Evolutionary conservation across 306 rosid species (phyloP).

Genomic region (Rosa persica): DNA sequence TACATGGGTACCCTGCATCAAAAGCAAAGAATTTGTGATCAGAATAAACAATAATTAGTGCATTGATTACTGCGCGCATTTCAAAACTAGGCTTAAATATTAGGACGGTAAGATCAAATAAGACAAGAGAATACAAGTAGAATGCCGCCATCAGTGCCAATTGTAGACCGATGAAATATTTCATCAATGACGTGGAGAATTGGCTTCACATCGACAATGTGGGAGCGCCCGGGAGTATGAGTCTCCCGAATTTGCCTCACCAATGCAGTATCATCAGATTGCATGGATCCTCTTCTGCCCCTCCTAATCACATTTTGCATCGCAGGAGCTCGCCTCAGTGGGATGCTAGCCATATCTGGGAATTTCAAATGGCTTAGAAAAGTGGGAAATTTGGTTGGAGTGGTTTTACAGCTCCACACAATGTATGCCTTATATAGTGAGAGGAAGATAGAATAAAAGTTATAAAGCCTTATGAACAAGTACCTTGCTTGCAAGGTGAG

Average conservation of each 20-base stretch:
- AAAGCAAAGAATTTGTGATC: constrained; percentile 4
- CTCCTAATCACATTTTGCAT: constrained; percentile 26
- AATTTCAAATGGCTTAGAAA: constrained; percentile 3
- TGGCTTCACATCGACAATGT: constrained; percentile 61
- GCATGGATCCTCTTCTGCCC: constrained; percentile 45
- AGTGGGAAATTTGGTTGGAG: constrained; percentile 8
- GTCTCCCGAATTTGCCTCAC: constrained; percentile 69
- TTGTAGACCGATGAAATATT: constrained; percentile 44
- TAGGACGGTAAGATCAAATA: not conserved
- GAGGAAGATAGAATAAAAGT: constrained; percentile 56
- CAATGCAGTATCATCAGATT: constrained; percentile 69
- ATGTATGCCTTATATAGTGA: constrained; percentile 38
- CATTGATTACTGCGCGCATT: not conserved
- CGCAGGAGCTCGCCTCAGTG: constrained; percentile 16
- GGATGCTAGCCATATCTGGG: constrained; percentile 39
- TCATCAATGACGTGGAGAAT: constrained; percentile 54
- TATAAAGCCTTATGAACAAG: constrained; percentile 38
- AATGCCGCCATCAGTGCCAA: constrained; percentile 40
- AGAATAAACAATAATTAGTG: constrained; percentile 6
- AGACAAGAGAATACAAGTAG: constrained; percentile 30
- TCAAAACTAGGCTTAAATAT: not conserved
- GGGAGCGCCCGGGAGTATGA: constrained; percentile 55
- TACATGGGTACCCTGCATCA: constrained; percentile 48
- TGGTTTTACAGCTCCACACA: constrained; percentile 22
- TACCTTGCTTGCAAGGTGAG: constrained; percentile 81